A percentile compares a stretch with the other conserved stretches of the same genome.
Evolutionary conservation across 345 rosid genomes (phyloP).

Genomic region (Gossypium anomalum): DNA sequence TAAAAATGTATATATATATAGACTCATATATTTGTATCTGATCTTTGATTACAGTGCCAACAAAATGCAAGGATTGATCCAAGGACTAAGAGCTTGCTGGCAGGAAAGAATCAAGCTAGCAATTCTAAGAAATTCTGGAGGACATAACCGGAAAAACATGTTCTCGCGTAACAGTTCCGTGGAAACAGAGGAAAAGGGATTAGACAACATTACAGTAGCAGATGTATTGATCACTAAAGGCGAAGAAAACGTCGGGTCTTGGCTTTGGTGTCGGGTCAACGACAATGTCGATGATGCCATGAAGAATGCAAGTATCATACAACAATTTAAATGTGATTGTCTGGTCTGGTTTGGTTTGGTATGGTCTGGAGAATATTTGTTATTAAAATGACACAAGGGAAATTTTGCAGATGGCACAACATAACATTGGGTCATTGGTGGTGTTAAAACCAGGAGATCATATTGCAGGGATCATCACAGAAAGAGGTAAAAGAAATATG

Average conservation of each 20-base stretch:
- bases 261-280: slow-evolving; percentile 59
- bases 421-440: slow-evolving; percentile 79
- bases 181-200: slow-evolving; percentile 50
- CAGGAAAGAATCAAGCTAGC: slow-evolving; percentile 32
- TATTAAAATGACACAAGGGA: neutral
- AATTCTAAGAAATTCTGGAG: slow-evolving; percentile 26
- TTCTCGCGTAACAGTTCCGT: slow-evolving; percentile 27
- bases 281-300: slow-evolving; percentile 73
- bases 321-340: neutral
- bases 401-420: slow-evolving; percentile 67
- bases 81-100: slow-evolving; percentile 36
- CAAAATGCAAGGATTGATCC: slow-evolving; percentile 39
- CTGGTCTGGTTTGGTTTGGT: neutral
- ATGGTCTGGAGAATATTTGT: neutral
- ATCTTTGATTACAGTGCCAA: slow-evolving; percentile 16
- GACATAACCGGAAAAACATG: slow-evolving; percentile 19
- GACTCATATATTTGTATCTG: neutral
- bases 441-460: slow-evolving; percentile 78
- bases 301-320: slow-evolving; percentile 49
- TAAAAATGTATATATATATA: neutral
- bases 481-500: slow-evolving; percentile 54
- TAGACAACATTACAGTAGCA: slow-evolving; percentile 71
- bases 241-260: slow-evolving; percentile 45
- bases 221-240: slow-evolving; percentile 69
- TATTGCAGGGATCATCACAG: slow-evolving; percentile 85